Evolutionary conservation across 192 early-diverging fungal genomes (phyloP).

Genomic region (Linnemannia exigua): DNA sequence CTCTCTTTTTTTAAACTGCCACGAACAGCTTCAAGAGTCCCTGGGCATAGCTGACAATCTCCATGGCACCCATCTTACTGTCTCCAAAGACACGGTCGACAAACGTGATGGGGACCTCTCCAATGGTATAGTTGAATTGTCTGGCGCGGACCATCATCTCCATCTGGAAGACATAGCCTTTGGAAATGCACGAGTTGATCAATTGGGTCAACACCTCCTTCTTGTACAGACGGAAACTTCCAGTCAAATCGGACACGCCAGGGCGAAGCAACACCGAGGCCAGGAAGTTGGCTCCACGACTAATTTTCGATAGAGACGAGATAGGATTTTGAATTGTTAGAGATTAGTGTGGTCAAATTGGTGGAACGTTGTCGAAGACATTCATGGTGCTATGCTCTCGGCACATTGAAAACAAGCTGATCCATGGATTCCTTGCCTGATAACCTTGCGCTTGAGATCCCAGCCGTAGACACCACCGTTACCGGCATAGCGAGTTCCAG

Average conservation of each 20-base stretch:
- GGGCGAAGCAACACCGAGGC: constrained; percentile 91
- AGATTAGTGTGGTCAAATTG: not conserved
- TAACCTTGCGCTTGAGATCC: constrained; percentile 96
- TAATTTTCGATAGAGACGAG: constrained; percentile 15
- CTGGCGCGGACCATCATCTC: constrained; percentile 99
- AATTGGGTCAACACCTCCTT: constrained; percentile 88
- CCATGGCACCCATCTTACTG: constrained; percentile 94
- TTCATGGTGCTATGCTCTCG: not conserved
- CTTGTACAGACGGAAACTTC: constrained; percentile 96
- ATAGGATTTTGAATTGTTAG: too few species aligned
- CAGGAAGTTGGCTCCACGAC: constrained; percentile 97
- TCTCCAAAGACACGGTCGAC: constrained; percentile 99
- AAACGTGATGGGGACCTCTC: constrained; percentile 97
- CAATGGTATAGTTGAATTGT: constrained; percentile 89
- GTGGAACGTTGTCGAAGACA: not conserved
- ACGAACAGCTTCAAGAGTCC: constrained; percentile 89
- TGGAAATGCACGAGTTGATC: constrained; percentile 91
- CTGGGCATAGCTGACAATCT: constrained; percentile 94
- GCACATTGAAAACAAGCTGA: not conserved
- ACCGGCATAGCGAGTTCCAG: constrained; percentile 90
- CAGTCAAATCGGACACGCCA: constrained; percentile 94
- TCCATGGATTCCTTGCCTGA: constrained; percentile 67
- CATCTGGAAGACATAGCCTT: constrained; percentile 99
- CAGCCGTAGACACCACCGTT: constrained; percentile 98
- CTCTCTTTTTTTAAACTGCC: constrained; percentile 66